phyloP scores from a whole-genome alignment of 2,329 filamentous ascomycete species.

The Microdochium bolleyi region DNA sequence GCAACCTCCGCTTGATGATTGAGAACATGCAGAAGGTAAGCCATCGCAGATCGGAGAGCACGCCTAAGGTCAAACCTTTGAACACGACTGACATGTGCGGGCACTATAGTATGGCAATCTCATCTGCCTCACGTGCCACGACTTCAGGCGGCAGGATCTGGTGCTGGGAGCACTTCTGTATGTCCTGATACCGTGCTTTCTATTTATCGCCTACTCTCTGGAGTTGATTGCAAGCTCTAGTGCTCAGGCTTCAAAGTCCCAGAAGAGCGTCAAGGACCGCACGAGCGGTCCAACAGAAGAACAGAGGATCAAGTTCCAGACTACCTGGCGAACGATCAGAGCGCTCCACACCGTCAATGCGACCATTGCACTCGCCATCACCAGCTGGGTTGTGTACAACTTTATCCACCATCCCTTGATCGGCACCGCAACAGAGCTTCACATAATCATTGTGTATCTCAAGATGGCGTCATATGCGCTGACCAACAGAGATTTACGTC shows the following conservation, averaged over 20 bases:
- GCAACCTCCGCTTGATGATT: conserved; percentile 88
- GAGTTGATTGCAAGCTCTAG: conserved; percentile 70
- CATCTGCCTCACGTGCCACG: conserved; percentile 84
- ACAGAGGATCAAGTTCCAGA: conserved; percentile 58
- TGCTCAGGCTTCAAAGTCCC: conserved; percentile 30
- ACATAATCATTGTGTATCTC: conserved; percentile 91
- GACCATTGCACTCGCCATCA: conserved; percentile 69
- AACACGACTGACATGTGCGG: neutral
- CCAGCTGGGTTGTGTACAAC: conserved; percentile 82
- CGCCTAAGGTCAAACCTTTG: neutral
- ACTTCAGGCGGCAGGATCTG: conserved; percentile 74
- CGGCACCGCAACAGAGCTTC: conserved; percentile 81
- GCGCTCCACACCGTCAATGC: conserved; percentile 79
- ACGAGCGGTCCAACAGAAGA: conserved; percentile 44
- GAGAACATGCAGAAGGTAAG: conserved; percentile 90
- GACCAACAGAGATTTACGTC: conserved; percentile 90
- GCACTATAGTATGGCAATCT: conserved; percentile 77
- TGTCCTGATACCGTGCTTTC: conserved; percentile 80
- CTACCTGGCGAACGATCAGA: conserved; percentile 74
- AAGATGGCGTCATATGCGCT: conserved; percentile 95
- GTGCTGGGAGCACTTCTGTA: conserved; percentile 71
- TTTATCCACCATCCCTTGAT: conserved; percentile 89
- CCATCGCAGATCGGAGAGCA: neutral
- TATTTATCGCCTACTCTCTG: conserved; percentile 85
- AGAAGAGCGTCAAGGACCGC: conserved; percentile 40